Evolutionary conservation across 805 yeast genomes (phyloP).

Genomic region (Starmerella riodocensis): DNA sequence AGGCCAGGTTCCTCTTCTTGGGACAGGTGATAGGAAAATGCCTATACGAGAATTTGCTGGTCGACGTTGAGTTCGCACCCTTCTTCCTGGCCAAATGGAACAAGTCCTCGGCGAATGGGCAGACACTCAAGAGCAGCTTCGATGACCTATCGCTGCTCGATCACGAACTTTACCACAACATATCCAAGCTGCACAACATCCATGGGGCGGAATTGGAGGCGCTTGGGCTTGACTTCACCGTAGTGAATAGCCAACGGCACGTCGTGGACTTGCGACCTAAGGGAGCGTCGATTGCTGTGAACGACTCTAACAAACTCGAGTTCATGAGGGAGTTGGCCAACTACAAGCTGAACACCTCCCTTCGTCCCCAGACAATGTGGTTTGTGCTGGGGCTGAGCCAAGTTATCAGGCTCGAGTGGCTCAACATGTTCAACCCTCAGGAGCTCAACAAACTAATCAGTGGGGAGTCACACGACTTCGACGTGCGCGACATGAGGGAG

Average conservation of each 20-base stretch:
- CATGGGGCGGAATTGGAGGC: constrained; percentile 38
- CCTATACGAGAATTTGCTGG: constrained; percentile 64
- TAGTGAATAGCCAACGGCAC: constrained; percentile 31
- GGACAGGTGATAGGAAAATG: constrained; percentile 86
- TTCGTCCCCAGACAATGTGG: constrained; percentile 44
- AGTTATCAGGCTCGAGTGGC: constrained; percentile 61
- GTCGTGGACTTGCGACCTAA: constrained; percentile 44
- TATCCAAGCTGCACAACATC: constrained; percentile 49
- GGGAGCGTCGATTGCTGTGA: constrained; percentile 49
- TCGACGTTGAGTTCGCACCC: constrained; percentile 75
- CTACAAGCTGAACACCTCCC: constrained; percentile 56
- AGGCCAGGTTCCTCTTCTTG: constrained; percentile 38
- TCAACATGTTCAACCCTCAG: constrained; percentile 67
- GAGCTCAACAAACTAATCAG: constrained; percentile 78
- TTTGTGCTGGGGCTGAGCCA: constrained; percentile 60
- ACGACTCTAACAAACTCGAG: constrained; percentile 45
- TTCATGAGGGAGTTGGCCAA: constrained; percentile 69
- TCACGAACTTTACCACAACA: constrained; percentile 45
- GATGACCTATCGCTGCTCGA: constrained; percentile 71
- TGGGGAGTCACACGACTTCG: constrained; percentile 60
- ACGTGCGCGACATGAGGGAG: constrained; percentile 51
- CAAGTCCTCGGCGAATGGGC: constrained; percentile 26
- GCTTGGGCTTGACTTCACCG: constrained; percentile 55
- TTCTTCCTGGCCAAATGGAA: constrained; percentile 64
- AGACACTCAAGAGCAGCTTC: constrained; percentile 38